Evolutionary conservation across 768 basidiomycete species (phyloP).

Genomic region (Gymnopilus dilepis): DNA sequence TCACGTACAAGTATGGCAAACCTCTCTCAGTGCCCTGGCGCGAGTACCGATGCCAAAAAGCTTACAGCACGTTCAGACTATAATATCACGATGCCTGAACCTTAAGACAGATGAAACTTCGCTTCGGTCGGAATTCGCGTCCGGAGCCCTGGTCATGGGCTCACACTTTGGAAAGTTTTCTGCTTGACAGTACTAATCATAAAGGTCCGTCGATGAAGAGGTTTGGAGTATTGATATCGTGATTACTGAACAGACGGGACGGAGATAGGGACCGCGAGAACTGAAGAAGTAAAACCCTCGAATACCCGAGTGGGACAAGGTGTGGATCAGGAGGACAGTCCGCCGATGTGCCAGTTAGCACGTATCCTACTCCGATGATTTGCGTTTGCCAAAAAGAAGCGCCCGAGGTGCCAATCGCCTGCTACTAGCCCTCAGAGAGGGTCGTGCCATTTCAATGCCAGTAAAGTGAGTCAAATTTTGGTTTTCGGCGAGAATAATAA

Average conservation of each 20-base stretch:
- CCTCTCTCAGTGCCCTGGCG: neutral
- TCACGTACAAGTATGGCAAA: neutral
- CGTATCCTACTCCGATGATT: neutral
- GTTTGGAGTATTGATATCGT: neutral
- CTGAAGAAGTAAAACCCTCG: neutral
- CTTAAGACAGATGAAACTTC: neutral
- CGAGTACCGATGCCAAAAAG: neutral
- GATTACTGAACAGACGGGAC: neutral
- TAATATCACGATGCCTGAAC: neutral
- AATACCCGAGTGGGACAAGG: neutral
- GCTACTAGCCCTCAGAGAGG: too few species aligned
- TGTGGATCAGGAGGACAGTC: neutral
- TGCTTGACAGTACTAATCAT: neutral
- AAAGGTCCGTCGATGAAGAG: neutral
- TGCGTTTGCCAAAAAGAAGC: constrained; percentile 3
- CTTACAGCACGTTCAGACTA: neutral
- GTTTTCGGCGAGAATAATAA: too few species aligned
- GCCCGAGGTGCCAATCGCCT: constrained; percentile 4
- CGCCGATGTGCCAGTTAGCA: neutral
- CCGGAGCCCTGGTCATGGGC: constrained; percentile 1
- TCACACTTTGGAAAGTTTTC: neutral
- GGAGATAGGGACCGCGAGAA: constrained; percentile 1
- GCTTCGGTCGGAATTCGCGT: neutral
- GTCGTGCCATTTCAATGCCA: too few species aligned
- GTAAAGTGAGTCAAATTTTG: too few species aligned